phyloP scores from a whole-genome alignment of 2,329 filamentous ascomycete species.

The Fonsecaea monophora region DNA sequence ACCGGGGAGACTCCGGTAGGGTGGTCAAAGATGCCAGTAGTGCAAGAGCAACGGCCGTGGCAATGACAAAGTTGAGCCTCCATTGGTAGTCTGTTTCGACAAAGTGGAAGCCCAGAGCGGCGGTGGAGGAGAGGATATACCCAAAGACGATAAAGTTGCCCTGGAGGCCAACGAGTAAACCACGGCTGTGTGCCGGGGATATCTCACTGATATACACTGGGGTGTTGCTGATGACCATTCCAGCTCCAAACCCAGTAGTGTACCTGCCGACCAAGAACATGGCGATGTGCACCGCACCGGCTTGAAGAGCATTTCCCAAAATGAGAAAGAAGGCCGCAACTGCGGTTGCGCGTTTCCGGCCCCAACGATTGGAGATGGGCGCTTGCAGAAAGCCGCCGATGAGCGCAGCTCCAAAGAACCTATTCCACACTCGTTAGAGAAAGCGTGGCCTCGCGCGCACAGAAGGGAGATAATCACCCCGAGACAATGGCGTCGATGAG shows the following conservation, averaged over 20 bases:
- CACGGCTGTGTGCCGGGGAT: conserved; percentile 49
- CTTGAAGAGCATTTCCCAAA: conserved; percentile 35
- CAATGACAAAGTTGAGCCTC: conserved; percentile 33
- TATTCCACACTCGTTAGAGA: conserved; percentile 9
- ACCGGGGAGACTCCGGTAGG: conserved; percentile 42
- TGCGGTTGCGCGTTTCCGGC: conserved; percentile 35
- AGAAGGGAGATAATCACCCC: conserved; percentile 25
- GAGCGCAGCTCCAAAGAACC: conserved; percentile 40
- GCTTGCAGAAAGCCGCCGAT: conserved; percentile 40
- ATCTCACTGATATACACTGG: conserved; percentile 60
- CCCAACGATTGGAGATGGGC: conserved; percentile 39
- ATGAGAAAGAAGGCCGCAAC: conserved; percentile 34
- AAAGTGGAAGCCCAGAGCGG: conserved; percentile 39
- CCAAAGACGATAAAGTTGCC: conserved; percentile 41
- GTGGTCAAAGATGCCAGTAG: conserved; percentile 18
- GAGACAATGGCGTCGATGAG: conserved; percentile 38
- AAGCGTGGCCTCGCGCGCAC: too few relatives aligned
- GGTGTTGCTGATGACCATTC: conserved; percentile 32
- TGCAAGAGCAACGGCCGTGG: conserved; percentile 10
- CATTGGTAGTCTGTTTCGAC: conserved; percentile 40
- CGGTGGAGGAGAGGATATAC: conserved; percentile 40
- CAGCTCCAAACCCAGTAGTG: conserved; percentile 31
- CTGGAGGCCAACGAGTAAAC: conserved; percentile 36
- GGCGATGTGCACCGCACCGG: conserved; percentile 31
- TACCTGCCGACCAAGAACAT: conserved; percentile 33